Base-by-base conservation (phyloP, 2,329 filamentous ascomycete species). In the Graphiopsis chlorocephala region DNA sequence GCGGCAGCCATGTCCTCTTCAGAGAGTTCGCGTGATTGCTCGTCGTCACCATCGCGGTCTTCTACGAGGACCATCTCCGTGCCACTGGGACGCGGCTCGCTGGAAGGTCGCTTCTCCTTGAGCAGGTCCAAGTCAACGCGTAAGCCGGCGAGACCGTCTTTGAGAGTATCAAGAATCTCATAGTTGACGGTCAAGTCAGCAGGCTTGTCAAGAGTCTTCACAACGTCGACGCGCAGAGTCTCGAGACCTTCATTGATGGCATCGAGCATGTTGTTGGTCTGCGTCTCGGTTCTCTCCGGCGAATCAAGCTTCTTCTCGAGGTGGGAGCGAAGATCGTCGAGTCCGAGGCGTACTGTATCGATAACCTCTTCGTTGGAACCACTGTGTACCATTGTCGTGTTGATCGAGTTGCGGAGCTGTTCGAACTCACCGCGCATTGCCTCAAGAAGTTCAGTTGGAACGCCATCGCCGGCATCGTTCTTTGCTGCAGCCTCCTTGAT, bases 131-230 rank as follows among this genome's bases (percentile, higher is more conserved):
- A 91, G 57, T 97, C 93, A 1, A 86, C 84, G 61, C 88, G 88
- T 17, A 98, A 84, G 45, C 84, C 85, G 50, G 90, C 88, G 10
- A 98, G 81, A 0, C 93, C 93, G n/a, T 88, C 85, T 75, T 90
- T 96, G 64, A 98, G 83, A 0, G 91, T 92, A 66, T 97, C 91
- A 0, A 97, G 83, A 61, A 97, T 93, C 77, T 97, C 93, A 68
- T 96, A 91, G 66, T 91, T 94, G 64, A 92, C 88, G 0, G 90
- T 93, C 77, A 94, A 84, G 71, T 96, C 93, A 0, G 87, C 81
- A 5, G 93, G 91, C 78, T 92, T 95, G 74, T 94, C 88, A 25
- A 87, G 83, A 17, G 95, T 84, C 72, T 89, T 89, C 68, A 85
- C 82, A 58, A 97, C 85, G 69, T 97, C 93, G 17, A 86, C 83